These are phyloP conservation scores for Uronychia setigera DNA, from an alignment of 73 alveolate genomes.

Conservation along the genomic window DNA sequence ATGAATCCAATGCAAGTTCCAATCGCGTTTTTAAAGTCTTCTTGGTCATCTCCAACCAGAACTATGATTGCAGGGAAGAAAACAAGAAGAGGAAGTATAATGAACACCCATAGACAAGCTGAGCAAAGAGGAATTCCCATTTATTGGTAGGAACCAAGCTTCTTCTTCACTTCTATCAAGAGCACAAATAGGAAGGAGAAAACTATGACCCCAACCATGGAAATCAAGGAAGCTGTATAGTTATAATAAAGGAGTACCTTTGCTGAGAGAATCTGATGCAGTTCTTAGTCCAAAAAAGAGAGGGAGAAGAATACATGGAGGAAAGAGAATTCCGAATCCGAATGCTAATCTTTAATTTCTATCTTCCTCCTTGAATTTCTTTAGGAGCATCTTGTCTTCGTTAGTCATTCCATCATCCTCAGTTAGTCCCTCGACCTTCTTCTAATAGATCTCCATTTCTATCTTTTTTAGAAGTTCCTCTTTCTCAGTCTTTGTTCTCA, in stretches of 20 bases:
- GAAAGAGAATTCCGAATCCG: neutral
- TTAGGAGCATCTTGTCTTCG: neutral
- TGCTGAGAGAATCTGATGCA: neutral
- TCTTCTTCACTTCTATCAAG: constrained; percentile 4
- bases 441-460: no score
- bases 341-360: neutral
- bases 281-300: neutral
- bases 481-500: no score
- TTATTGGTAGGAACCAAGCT: neutral
- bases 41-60: neutral
- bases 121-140: constrained; percentile 2
- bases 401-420: no score
- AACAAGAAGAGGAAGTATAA: neutral
- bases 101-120: constrained; percentile 7
- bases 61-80: constrained; percentile 3
- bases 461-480: no score
- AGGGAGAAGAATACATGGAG: neutral
- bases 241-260: neutral
- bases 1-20: neutral
- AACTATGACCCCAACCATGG: neutral
- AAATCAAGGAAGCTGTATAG: neutral
- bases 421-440: no score
- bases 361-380: neutral
- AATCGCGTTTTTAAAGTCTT: neutral
- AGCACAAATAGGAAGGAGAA: neutral